A percentile compares a stretch with the other conserved stretches of the same genome.
Conservation (phyloP, 306 rosid species). For the Cyclanthera cordifolia region DNA sequence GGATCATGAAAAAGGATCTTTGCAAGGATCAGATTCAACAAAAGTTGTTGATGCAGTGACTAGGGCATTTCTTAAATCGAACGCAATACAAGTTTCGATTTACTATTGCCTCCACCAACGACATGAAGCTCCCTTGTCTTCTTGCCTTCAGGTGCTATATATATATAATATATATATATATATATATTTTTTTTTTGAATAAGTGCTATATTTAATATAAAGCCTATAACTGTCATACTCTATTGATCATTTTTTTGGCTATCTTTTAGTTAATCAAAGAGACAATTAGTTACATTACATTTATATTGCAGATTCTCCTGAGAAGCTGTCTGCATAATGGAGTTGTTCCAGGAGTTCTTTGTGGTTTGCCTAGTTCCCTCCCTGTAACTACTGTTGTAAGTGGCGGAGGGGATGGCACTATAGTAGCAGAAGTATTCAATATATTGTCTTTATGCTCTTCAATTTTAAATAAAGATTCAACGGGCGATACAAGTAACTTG, state of each 20-base stretch:
- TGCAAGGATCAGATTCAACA: slow-evolving; percentile 42
- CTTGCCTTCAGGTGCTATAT: slow-evolving; percentile 65
- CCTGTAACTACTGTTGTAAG: slow-evolving; percentile 88
- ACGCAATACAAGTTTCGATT: slow-evolving; percentile 70
- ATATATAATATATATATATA: too few species aligned
- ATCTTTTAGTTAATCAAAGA: background rate
- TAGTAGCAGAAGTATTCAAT: slow-evolving; percentile 68
- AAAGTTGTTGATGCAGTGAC: slow-evolving; percentile 61
- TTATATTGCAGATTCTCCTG: slow-evolving; percentile 54
- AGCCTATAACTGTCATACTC: background rate
- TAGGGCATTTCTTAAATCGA: slow-evolving; percentile 60
- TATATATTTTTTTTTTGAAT: too few species aligned
- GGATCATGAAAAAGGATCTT: slow-evolving; percentile 40
- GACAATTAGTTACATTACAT: slow-evolving; percentile 4
- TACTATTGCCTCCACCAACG: slow-evolving; percentile 79
- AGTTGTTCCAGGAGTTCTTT: slow-evolving; percentile 62
- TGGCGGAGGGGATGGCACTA: slow-evolving; percentile 88
- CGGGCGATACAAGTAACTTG: slow-evolving; percentile 36
- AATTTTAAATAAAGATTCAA: slow-evolving; percentile 44
- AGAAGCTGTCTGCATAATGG: slow-evolving; percentile 68
- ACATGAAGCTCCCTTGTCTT: slow-evolving; percentile 56
- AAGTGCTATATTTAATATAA: slow-evolving; percentile 28
- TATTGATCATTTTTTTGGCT: background rate
- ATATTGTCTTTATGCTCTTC: slow-evolving; percentile 50
- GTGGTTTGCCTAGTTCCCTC: slow-evolving; percentile 80